Evolutionary conservation across 441 rosid genomes (phyloP).

Genomic region (Euphorbia neoarborescens): DNA sequence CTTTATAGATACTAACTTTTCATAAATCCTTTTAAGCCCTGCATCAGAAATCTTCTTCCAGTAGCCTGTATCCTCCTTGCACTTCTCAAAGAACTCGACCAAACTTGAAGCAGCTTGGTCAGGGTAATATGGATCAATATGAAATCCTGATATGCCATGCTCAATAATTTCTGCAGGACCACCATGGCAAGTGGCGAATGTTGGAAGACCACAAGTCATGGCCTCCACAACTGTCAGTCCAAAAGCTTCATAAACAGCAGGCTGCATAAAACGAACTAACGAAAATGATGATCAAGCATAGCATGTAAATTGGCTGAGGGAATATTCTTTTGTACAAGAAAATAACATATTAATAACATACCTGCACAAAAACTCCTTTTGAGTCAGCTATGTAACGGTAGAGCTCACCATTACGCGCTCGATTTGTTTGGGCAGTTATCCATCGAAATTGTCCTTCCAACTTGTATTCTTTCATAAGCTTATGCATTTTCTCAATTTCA

Average conservation of each 20-base stretch:
- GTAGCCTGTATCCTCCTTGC: conserved; percentile 59
- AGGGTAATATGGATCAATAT: conserved; percentile 86
- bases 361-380: conserved; percentile 81
- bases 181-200: conserved; percentile 84
- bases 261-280: conserved; percentile 34
- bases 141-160: conserved; percentile 72
- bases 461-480: conserved; percentile 48
- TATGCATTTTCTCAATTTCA: conserved; percentile 81
- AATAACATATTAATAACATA: conserved; percentile 15
- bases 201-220: conserved; percentile 92
- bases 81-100: conserved; percentile 56
- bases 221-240: conserved; percentile 93
- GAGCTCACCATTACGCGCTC: conserved; percentile 92
- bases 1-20: conserved; percentile 34
- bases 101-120: conserved; percentile 54
- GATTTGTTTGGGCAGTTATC: conserved; percentile 78
- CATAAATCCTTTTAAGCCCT: conserved; percentile 69
- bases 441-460: conserved; percentile 81
- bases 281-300: not conserved
- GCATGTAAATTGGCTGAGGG: not conserved
- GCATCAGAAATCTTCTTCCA: conserved; percentile 67
- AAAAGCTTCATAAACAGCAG: conserved; percentile 93
- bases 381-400: conserved; percentile 86
- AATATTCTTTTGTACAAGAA: not conserved
- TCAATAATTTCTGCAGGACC: conserved; percentile 93